Base-by-base conservation (phyloP, 1,284 basidiomycete species). In the Ganoderma sinense region DNA sequence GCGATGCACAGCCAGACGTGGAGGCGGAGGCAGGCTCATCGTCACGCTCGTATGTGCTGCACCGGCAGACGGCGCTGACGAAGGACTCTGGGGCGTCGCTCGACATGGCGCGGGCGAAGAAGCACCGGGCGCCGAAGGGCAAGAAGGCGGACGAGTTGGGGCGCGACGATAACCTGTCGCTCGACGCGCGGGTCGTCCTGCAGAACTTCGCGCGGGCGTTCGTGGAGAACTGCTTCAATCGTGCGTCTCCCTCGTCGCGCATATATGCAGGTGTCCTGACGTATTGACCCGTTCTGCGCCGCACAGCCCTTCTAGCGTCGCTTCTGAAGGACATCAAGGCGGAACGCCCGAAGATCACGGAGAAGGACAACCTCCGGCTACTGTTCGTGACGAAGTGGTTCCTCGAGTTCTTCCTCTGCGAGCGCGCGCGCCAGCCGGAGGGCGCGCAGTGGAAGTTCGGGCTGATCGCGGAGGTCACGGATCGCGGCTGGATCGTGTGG, bases 251-350 rank as follows among this genome's bases (percentile, higher is more conserved):
- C 71, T 10, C 45, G 14, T 23, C 36, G 36, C 8, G 36, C 36
- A 39, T 39, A 10, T 23, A 48, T 8, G 10, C 11, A 26, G 5
- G 23, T 2, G 23, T 16, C 14, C 48, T 53, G 23, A 26, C 39
- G 2, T 39, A 16, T 45, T 18, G 20, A 10, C 14, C 33, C 7
- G 45, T 48, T 20, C 20, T 13, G 6, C 5, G 51, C 45, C 45
- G 26, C 51, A 29, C 62, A 97, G 96, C 90, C 33, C 96, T 98
- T 81, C 87, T 98, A 66, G 84, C 88, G 3, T 91, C 90, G 0
- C 83, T 98, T n/a, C 82, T 98, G 67, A 96, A 94, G 80, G 97
- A 98, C 77, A 97, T 98, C 79, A 90, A 92, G 70, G 94, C 94
- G 73, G 97, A 98, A 80, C 87, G 96, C 31, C 87, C 91, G 40